A percentile compares a stretch with the other conserved stretches of the same genome.
phyloP scores from a whole-genome alignment of 345 rosid species.

The Excoecaria agallocha region DNA sequence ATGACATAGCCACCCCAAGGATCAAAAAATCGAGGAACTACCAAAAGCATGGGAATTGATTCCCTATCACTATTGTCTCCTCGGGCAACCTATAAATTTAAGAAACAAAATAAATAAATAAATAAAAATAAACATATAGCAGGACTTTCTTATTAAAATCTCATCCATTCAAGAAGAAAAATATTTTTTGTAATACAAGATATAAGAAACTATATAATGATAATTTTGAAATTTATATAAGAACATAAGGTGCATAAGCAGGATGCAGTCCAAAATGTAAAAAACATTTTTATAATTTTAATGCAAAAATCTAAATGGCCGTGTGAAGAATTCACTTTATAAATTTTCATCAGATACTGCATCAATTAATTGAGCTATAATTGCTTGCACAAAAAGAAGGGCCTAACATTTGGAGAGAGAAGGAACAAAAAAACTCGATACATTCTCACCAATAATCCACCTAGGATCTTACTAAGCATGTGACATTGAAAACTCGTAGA shows the following conservation, averaged over 20 bases:
- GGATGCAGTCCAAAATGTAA: background rate
- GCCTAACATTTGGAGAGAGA: background rate
- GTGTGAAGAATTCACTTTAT: background rate
- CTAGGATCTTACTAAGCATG: background rate
- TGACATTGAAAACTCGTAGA: background rate
- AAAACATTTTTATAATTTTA: background rate
- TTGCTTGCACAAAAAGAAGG: background rate
- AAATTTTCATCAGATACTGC: slow-evolving; percentile 1
- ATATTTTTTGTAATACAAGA: no score
- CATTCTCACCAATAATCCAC: background rate
- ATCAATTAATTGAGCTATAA: background rate
- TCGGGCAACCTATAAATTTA: slow-evolving; percentile 70
- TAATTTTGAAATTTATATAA: background rate
- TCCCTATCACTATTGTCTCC: slow-evolving; percentile 88
- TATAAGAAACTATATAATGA: background rate
- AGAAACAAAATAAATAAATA: slow-evolving; percentile 15
- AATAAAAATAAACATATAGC: slow-evolving; percentile 1
- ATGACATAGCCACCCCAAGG: slow-evolving; percentile 99
- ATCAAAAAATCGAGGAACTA: slow-evolving; percentile 72
- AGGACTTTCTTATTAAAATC: background rate
- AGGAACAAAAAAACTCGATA: background rate
- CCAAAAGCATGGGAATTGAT: slow-evolving; percentile 89
- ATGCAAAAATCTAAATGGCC: background rate
- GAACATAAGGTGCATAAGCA: background rate
- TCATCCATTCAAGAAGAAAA: background rate